phyloP scores from a whole-genome alignment of 1,284 basidiomycete species.

The Apiotrichum domesticum region DNA sequence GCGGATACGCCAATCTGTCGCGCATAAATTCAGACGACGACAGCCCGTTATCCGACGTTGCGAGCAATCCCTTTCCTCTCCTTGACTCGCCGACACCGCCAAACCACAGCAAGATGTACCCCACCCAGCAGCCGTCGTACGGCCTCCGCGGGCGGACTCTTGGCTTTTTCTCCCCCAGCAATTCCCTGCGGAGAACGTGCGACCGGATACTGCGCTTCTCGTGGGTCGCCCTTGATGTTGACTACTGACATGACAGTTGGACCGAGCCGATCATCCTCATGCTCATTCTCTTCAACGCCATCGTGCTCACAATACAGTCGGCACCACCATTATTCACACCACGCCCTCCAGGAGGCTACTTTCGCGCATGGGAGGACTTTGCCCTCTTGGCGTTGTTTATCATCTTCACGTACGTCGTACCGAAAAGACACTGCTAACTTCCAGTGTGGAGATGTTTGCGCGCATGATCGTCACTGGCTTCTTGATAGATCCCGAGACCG shows the following conservation, averaged over 20 bases:
- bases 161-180: slow-evolving; percentile 67
- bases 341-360: slow-evolving; percentile 60
- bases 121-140: slow-evolving; percentile 15
- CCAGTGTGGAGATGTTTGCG: slow-evolving; percentile 75
- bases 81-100: slow-evolving; percentile 1
- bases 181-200: slow-evolving; percentile 57
- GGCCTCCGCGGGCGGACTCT: slow-evolving; percentile 72
- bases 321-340: slow-evolving; percentile 51
- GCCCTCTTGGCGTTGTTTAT: slow-evolving; percentile 75
- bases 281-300: slow-evolving; percentile 77
- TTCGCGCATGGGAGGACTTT: slow-evolving; percentile 81
- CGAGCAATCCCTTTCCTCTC: slow-evolving; percentile 1
- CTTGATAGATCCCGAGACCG: slow-evolving; percentile 77
- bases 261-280: slow-evolving; percentile 80
- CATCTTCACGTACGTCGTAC: slow-evolving; percentile 67
- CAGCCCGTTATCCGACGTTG: background rate
- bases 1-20: slow-evolving; percentile 35
- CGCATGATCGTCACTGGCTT: slow-evolving; percentile 89
- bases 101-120: slow-evolving; percentile 4
- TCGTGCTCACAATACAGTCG: slow-evolving; percentile 77
- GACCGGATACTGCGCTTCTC: slow-evolving; percentile 63
- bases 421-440: background rate
- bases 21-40: slow-evolving; percentile 24
- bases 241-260: slow-evolving; percentile 53
- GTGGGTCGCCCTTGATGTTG: slow-evolving; percentile 48